Conservation (phyloP, 1,284 basidiomycete genomes). For the Trametes sp. region DNA sequence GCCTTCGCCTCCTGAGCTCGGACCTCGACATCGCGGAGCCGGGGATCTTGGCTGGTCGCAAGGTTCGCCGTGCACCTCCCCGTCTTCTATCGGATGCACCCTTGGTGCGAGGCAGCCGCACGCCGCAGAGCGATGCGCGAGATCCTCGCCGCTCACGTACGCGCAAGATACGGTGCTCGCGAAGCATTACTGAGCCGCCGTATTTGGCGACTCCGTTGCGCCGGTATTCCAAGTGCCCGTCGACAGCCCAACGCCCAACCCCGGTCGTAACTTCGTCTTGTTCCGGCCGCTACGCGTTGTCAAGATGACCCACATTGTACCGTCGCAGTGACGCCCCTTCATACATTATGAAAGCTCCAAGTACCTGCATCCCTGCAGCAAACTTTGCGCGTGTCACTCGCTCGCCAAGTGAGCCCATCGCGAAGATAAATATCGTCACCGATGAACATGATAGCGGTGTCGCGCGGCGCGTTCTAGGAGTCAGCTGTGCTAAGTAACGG, state of each 20-base stretch:
- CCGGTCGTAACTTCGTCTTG: too few relatives aligned
- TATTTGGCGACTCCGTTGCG: not conserved
- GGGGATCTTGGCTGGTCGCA: not conserved
- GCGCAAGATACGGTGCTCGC: not conserved
- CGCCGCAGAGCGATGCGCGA: not conserved
- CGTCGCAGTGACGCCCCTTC: too few relatives aligned
- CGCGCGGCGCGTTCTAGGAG: not conserved
- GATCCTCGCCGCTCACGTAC: not conserved
- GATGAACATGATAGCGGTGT: not conserved
- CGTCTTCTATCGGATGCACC: not conserved
- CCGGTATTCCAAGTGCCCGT: not conserved
- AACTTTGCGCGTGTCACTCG: too few relatives aligned
- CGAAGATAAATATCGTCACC: too few relatives aligned
- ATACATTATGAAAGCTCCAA: too few relatives aligned
- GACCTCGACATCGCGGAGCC: constrained; percentile 1
- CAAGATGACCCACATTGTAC: too few relatives aligned
- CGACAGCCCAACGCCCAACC: not conserved
- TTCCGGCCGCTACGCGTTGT: not conserved
- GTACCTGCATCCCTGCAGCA: too few relatives aligned
- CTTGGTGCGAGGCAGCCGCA: not conserved
- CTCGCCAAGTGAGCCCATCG: too few relatives aligned
- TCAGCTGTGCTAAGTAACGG: not conserved
- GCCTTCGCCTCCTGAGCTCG: constrained; percentile 1
- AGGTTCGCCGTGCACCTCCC: not conserved
- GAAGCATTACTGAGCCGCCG: not conserved